phyloP scores from a whole-genome alignment of 2,329 filamentous ascomycete genomes.

The Fusarium poae region DNA sequence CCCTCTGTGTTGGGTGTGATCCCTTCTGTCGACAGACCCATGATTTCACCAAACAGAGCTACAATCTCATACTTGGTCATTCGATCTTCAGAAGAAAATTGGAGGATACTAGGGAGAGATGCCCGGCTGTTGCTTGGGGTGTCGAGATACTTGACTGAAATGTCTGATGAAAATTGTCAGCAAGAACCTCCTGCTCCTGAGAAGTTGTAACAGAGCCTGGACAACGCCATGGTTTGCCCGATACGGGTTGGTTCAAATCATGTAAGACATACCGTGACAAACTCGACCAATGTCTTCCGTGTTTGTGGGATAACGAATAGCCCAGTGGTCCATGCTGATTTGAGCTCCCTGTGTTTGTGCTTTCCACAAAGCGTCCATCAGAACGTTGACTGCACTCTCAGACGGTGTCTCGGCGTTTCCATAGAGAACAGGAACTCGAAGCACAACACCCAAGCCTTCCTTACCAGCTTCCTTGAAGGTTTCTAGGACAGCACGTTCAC shows the following conservation, averaged over 20 bases:
- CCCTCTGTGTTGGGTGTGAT: slow-evolving; percentile 79
- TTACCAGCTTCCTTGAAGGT: slow-evolving; percentile 64
- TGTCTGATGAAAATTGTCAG: slow-evolving; percentile 61
- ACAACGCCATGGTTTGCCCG: neutral
- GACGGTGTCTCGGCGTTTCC: slow-evolving; percentile 76
- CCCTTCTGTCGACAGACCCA: slow-evolving; percentile 77
- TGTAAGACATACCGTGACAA: slow-evolving; percentile 68
- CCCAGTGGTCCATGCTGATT: slow-evolving; percentile 88
- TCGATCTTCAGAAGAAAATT: slow-evolving; percentile 88
- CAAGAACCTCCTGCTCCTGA: neutral
- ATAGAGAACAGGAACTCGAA: slow-evolving; percentile 88
- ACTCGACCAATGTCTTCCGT: slow-evolving; percentile 88
- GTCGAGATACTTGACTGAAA: slow-evolving; percentile 76
- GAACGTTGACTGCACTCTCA: slow-evolving; percentile 86
- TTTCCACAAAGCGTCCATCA: slow-evolving; percentile 83
- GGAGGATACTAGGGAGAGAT: slow-evolving; percentile 76
- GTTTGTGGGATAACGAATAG: slow-evolving; percentile 86
- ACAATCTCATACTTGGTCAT: slow-evolving; percentile 94
- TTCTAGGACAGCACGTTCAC: slow-evolving; percentile 74
- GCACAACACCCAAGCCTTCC: slow-evolving; percentile 72
- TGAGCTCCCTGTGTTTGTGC: slow-evolving; percentile 72
- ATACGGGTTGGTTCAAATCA: slow-evolving; percentile 23
- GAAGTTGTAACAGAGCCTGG: neutral
- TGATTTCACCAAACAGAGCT: slow-evolving; percentile 80
- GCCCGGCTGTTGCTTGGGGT: slow-evolving; percentile 59